Percentiles rank a stretch among this genome's conserved stretches.
Conservation (phyloP, 495 filamentous ascomycete species). For the Penicillium odoratum region DNA sequence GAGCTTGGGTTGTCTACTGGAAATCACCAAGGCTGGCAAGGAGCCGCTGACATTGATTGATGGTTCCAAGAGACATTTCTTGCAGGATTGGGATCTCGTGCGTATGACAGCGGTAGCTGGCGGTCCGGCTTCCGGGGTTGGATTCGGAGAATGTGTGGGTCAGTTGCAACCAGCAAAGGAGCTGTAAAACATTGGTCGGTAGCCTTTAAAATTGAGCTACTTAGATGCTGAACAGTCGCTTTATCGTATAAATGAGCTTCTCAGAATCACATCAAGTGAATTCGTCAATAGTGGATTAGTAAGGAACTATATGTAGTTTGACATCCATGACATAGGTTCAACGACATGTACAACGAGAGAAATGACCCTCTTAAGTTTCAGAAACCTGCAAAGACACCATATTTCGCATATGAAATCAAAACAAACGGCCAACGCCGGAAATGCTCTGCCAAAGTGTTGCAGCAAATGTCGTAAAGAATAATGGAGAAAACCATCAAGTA, state of each 20-base stretch:
- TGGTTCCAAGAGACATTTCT: slow-evolving; percentile 58
- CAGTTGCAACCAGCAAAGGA: slow-evolving; percentile 36
- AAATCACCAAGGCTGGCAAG: slow-evolving; percentile 66
- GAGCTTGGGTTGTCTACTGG: slow-evolving; percentile 68
- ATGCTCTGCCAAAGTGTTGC: not conserved
- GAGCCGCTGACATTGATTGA: slow-evolving; percentile 56
- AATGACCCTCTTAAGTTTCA: not conserved
- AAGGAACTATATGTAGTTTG: not conserved
- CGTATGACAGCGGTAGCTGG: slow-evolving; percentile 63
- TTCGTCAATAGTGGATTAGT: not conserved
- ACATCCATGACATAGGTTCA: not conserved
- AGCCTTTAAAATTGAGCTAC: not conserved
- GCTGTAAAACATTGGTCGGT: slow-evolving; percentile 2
- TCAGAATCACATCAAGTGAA: not conserved
- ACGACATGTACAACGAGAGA: not conserved
- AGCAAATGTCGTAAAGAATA: not conserved
- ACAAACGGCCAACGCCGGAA: not conserved
- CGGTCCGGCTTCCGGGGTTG: slow-evolving; percentile 52
- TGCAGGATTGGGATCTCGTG: slow-evolving; percentile 77
- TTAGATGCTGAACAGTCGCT: not conserved
- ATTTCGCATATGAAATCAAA: not conserved
- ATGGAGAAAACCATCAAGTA: not conserved
- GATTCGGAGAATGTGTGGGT: slow-evolving; percentile 68
- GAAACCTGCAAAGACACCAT: not conserved
- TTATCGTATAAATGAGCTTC: not conserved